Evolutionary conservation across 805 yeast species (phyloP).

Genomic region (Hanseniaspora valbyensis): DNA sequence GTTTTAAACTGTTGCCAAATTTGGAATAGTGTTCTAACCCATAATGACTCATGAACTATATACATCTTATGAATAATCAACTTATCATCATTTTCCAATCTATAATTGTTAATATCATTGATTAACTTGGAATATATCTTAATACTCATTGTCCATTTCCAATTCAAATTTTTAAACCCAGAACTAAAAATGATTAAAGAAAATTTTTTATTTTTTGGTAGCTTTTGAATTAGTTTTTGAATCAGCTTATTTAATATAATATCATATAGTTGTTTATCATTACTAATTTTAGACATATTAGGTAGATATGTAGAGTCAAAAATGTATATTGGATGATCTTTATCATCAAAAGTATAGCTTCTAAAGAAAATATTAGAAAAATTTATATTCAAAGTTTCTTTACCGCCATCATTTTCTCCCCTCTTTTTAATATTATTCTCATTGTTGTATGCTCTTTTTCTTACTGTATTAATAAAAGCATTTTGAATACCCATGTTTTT

Average conservation of each 20-base stretch:
- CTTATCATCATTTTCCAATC: constrained; percentile 6
- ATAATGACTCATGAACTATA: constrained; percentile 86
- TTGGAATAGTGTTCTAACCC: constrained; percentile 66
- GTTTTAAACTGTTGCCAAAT: constrained; percentile 51
- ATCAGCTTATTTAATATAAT: constrained; percentile 41
- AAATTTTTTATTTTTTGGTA: constrained; percentile 51
- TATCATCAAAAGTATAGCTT: constrained; percentile 55
- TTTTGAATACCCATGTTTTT: constrained; percentile 10
- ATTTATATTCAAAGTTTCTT: constrained; percentile 24
- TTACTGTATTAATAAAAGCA: constrained; percentile 3
- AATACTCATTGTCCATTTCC: constrained; percentile 63
- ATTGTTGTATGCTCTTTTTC: constrained; percentile 19
- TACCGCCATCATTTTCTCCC: not conserved
- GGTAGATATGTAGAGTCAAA: constrained; percentile 79
- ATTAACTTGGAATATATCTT: constrained; percentile 49
- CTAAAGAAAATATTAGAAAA: constrained; percentile 42
- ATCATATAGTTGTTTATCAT: constrained; percentile 31
- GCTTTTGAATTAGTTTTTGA: constrained; percentile 40
- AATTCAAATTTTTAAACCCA: constrained; percentile 47
- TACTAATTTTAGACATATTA: constrained; percentile 32
- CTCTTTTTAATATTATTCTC: constrained; percentile 20
- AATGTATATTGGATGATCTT: constrained; percentile 62
- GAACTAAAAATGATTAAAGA: constrained; percentile 69
- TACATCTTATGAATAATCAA: constrained; percentile 44
- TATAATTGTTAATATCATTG: constrained; percentile 38